These are phyloP conservation scores for Spergularia bocconei DNA, from an alignment of 148 eudicot genomes.

Conservation along the genomic window DNA sequence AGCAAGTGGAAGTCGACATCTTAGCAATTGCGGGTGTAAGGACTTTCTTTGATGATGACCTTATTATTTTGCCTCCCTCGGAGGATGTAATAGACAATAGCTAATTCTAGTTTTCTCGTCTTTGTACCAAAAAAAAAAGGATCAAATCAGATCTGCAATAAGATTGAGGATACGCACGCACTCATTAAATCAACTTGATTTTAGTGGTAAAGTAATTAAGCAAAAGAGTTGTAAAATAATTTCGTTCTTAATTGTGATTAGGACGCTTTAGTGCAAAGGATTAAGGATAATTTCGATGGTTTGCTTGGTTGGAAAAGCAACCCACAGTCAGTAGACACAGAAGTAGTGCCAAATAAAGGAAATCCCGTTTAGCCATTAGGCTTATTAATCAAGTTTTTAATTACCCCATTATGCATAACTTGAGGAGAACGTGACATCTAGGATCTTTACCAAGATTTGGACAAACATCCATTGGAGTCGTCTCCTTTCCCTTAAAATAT, in stretches of 20 bases:
- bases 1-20: no score
- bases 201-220: neutral
- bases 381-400: neutral
- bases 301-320: slow-evolving; percentile 14
- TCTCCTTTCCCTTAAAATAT: neutral
- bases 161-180: slow-evolving; percentile 1
- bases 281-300: slow-evolving; percentile 9
- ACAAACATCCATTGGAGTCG: neutral
- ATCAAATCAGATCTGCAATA: slow-evolving; percentile 9
- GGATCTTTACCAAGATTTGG: slow-evolving; percentile 2
- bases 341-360: neutral
- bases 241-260: neutral
- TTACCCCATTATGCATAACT: neutral
- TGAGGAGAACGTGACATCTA: neutral
- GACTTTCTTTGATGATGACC: no score
- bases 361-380: neutral
- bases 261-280: neutral
- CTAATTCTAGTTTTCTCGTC: no score
- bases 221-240: neutral
- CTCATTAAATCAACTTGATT: neutral
- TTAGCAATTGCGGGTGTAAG: no score
- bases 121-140: no score
- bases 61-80: no score
- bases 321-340: neutral
- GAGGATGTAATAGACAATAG: no score